Evolutionary conservation across 2,329 filamentous ascomycete genomes (phyloP), one percentile per base, ranked within the genome.

Genomic region (Ploettnerulaceae sp.): DNA sequence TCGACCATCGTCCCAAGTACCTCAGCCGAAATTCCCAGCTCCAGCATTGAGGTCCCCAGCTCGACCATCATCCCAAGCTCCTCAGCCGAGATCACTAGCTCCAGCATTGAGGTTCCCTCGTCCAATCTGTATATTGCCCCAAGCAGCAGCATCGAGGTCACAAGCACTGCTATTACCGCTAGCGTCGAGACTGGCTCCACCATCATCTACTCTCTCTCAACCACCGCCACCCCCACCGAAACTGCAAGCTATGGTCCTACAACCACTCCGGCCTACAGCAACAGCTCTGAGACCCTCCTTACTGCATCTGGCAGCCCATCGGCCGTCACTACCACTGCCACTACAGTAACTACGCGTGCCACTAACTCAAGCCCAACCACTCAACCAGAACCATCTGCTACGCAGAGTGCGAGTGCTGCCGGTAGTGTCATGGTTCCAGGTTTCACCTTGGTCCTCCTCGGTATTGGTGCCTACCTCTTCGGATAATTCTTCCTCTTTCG

Each of bases 391-490:
- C 32, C 45, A 28, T 21, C 39, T 33, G 17, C 41, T 24, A 41
- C 35, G 21, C 36, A 40, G 14, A 45, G 21, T 17, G 24, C 12
- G 20, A 38, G 37, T 18, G 34, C 15, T 34, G 42, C 40, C 12
- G 29, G n/a, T 9, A 28, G 31, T 20, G 41, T 41, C 21, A 32
- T 34, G 3, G 36, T 40, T 36, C 42, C 47, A 36, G 47, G 41
- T 20, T 15, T 45, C 21, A 32, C 31, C 32, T 36, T 49, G 36
- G 37, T 26, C 14, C 25, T 42, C 21, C 32, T 49, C 12, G 42
- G 42, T 38, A 20, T 49, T 12, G 47, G 29, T 41, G 42, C 37
- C 25, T 37, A 45, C 17, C 32, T 49, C 24, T 49, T 46, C 37
- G 47, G 36, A 22, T 49, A 42, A 49, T 28, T 20, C 21, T 24